These are phyloP conservation scores for Wickerhamomyces queroliae DNA, from an alignment of 805 yeast genomes.

Conservation along the genomic window DNA sequence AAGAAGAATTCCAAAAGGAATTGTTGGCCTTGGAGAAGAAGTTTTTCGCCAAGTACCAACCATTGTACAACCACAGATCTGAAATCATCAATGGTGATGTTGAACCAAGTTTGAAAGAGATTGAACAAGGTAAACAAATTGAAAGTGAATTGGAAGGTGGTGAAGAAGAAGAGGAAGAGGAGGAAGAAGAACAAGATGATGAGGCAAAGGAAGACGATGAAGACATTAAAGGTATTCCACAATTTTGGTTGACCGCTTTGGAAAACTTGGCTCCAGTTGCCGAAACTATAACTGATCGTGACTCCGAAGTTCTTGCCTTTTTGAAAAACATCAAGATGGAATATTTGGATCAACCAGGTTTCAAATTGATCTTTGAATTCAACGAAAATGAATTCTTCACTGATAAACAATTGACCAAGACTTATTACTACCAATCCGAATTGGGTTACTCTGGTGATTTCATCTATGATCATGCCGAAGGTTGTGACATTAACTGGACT, in stretches of 20 bases:
- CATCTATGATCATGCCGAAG: slow-evolving; percentile 95
- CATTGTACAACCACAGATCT: slow-evolving; percentile 69
- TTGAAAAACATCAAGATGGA: slow-evolving; percentile 70
- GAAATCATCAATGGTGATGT: slow-evolving; percentile 63
- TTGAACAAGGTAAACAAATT: slow-evolving; percentile 70
- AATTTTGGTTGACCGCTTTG: slow-evolving; percentile 95
- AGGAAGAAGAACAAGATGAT: slow-evolving; percentile 33
- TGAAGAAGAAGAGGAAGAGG: slow-evolving; percentile 37
- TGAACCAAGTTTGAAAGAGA: slow-evolving; percentile 76
- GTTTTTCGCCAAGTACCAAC: slow-evolving; percentile 65
- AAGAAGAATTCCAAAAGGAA: slow-evolving; percentile 88
- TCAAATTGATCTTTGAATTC: slow-evolving; percentile 80
- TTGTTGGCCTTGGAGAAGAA: slow-evolving; percentile 80
- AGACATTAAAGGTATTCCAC: slow-evolving; percentile 74
- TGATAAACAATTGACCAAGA: slow-evolving; percentile 68
- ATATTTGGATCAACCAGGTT: slow-evolving; percentile 83
- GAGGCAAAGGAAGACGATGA: slow-evolving; percentile 39
- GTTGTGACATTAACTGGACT: slow-evolving; percentile 79
- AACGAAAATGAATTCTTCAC: slow-evolving; percentile 69
- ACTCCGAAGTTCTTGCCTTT: slow-evolving; percentile 70
- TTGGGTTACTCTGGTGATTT: slow-evolving; percentile 93
- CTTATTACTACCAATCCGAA: slow-evolving; percentile 91
- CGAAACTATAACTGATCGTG: slow-evolving; percentile 85
- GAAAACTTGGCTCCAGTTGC: slow-evolving; percentile 78
- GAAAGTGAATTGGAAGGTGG: slow-evolving; percentile 50